Conservation (phyloP, 1,139 yeast species). For the Hansenula lynferdii region DNA sequence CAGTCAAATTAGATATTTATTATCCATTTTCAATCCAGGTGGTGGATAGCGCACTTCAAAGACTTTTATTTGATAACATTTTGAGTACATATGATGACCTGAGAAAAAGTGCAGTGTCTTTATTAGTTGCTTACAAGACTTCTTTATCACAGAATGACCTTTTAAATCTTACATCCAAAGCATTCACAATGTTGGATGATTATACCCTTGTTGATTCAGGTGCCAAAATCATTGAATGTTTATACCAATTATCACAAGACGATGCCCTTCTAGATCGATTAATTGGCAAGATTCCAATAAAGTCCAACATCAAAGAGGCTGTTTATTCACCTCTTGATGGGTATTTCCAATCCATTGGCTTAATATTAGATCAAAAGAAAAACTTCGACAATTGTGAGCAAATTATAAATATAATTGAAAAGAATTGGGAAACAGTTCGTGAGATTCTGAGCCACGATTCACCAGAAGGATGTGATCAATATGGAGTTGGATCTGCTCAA, state of each 20-base stretch:
- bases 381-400: constrained; percentile 9
- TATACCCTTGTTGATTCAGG: constrained; percentile 84
- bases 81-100: constrained; percentile 75
- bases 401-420: constrained; percentile 15
- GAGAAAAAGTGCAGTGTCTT: constrained; percentile 45
- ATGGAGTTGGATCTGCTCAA: constrained; percentile 50
- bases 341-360: constrained; percentile 48
- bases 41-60: constrained; percentile 34
- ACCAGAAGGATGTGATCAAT: constrained; percentile 47
- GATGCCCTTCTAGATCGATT: constrained; percentile 27
- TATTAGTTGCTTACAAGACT: constrained; percentile 43
- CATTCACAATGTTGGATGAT: constrained; percentile 45
- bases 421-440: constrained; percentile 51
- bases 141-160: constrained; percentile 21
- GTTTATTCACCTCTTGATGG: constrained; percentile 59
- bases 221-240: constrained; percentile 56
- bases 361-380: constrained; percentile 37
- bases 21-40: constrained; percentile 44
- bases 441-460: constrained; percentile 62
- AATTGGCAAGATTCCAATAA: constrained; percentile 26
- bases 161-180: constrained; percentile 29
- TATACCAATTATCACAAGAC: constrained; percentile 28
- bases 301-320: constrained; percentile 32
- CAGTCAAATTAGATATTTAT: constrained; percentile 35
- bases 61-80: constrained; percentile 54